Base-by-base conservation (phyloP, 2,329 filamentous ascomycete species). In the Penicillium brevicompactum region DNA sequence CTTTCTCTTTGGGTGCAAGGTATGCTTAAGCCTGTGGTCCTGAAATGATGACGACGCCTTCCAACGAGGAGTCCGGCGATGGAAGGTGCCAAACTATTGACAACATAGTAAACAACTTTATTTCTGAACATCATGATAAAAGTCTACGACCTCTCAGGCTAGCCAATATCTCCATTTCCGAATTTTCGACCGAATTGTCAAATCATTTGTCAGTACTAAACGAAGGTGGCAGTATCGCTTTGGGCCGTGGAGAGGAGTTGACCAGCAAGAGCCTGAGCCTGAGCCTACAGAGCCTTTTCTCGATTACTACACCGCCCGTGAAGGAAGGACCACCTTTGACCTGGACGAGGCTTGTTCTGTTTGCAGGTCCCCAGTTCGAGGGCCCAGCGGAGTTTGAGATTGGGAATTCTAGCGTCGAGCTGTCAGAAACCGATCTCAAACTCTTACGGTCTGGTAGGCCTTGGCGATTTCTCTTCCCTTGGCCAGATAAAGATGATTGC, bases 371-470 rank as follows among this genome's bases (percentile, higher is more conserved):
- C 37, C 32, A 41, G 21, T 52, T 46, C 34, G 43, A 52, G 24
- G 50, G 50, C 37, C 43, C 32, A 46, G 31, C 49, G 32, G 32
- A 46, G 31, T 11, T 51, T 21, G 31, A 46, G 18, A n/a, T 51
- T 11, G 49, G 30, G 8, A 31, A 41, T n/a, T 45, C 49, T 46
- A 34, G 44, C 34, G 49, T 51, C 14, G 49, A 51, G 37, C 42
- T 51, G 22, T 38, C 49, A 37, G 31, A 46, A 31, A 30, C 22
- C 21, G 49, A 51, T 18, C 31, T 51, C 32, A 44, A 46, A 18
- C 42, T 51, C 31, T 18, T 51, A 30, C 49, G 42, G 21, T 51
- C 49, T 37, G 49, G 49, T 46, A 40, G 49, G 42, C 49, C 49
- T 32, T 32, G 31, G 31, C 31, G 31, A 32, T 32, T 32, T 32